Conservation (phyloP, 1,284 basidiomycete genomes). For the Cutaneotrichosporon sp. region DNA sequence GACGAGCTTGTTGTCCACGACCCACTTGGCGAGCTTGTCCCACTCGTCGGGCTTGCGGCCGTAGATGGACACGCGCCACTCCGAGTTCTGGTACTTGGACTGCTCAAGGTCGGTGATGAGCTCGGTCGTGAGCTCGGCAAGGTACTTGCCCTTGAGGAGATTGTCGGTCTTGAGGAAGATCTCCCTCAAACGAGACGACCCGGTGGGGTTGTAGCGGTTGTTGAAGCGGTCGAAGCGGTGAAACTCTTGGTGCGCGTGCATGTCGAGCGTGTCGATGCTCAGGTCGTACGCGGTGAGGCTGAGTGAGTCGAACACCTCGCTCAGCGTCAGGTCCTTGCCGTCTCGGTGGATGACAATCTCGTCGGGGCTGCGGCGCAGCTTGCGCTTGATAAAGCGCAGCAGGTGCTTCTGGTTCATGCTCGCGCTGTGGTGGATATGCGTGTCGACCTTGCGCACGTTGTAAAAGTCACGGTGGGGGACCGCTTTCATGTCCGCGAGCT, state of each 20-base stretch:
- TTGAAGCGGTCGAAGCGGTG: constrained; percentile 98
- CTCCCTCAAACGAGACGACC: constrained; percentile 93
- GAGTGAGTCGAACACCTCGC: constrained; percentile 93
- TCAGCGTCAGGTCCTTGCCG: constrained; percentile 81
- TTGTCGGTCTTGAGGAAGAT: constrained; percentile 99
- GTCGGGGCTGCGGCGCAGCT: constrained; percentile 63
- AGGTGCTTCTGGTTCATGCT: constrained; percentile 99
- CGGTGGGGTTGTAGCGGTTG: constrained; percentile 57
- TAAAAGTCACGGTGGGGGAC: constrained; percentile 81
- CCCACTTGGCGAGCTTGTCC: constrained; percentile 98
- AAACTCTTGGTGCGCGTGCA: constrained; percentile 97
- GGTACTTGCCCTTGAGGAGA: constrained; percentile 83
- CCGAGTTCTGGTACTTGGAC: constrained; percentile 98
- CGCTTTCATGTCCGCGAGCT: constrained; percentile 94
- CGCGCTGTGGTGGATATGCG: constrained; percentile 97
- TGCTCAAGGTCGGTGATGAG: constrained; percentile 95
- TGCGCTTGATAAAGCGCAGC: constrained; percentile 98
- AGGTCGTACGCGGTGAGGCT: constrained; percentile 96
- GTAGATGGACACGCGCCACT: constrained; percentile 97
- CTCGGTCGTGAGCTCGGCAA: constrained; percentile 86
- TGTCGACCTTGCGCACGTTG: constrained; percentile 97
- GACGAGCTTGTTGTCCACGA: constrained; percentile 87
- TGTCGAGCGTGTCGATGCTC: constrained; percentile 97
- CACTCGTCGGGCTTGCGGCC: constrained; percentile 77
- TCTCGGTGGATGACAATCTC: constrained; percentile 97